A percentile compares a stretch with the other conserved stretches of the same genome.
These are phyloP conservation scores for Volvariella surrecta DNA, from an alignment of 1,284 basidiomycete genomes.

Conservation along the genomic window DNA sequence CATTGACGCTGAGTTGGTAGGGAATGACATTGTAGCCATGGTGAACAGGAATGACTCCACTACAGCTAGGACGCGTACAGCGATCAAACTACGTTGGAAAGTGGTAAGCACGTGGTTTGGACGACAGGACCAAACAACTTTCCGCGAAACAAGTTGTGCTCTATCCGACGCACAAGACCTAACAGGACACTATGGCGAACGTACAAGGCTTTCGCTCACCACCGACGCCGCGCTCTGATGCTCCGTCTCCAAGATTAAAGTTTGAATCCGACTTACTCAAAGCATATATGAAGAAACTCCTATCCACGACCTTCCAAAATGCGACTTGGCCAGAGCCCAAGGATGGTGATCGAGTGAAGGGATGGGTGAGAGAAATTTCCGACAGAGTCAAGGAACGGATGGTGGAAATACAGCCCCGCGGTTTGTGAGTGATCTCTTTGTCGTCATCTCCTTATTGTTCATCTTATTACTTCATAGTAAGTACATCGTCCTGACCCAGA, in stretches of 20 bases:
- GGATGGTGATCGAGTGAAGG: constrained; percentile 60
- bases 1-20: constrained; percentile 20
- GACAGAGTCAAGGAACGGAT: constrained; percentile 76
- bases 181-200: constrained; percentile 32
- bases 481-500: constrained; percentile 75
- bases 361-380: constrained; percentile 75
- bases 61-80: neutral
- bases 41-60: neutral
- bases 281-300: constrained; percentile 71
- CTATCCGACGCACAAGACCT: too few species aligned
- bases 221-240: constrained; percentile 42
- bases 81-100: neutral
- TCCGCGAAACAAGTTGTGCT: too few species aligned
- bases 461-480: constrained; percentile 40
- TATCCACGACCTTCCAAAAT: constrained; percentile 56
- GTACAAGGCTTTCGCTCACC: constrained; percentile 39
- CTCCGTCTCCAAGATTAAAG: constrained; percentile 47
- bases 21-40: constrained; percentile 46
- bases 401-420: constrained; percentile 69
- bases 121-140: too few species aligned
- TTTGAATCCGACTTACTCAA: constrained; percentile 69
- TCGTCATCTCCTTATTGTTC: neutral
- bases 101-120: constrained; percentile 5
- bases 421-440: constrained; percentile 51
- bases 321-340: constrained; percentile 57